These are phyloP conservation scores for Aspergillus quadrilineatus DNA, from an alignment of 2,329 filamentous ascomycete species.

Conservation along the genomic window DNA sequence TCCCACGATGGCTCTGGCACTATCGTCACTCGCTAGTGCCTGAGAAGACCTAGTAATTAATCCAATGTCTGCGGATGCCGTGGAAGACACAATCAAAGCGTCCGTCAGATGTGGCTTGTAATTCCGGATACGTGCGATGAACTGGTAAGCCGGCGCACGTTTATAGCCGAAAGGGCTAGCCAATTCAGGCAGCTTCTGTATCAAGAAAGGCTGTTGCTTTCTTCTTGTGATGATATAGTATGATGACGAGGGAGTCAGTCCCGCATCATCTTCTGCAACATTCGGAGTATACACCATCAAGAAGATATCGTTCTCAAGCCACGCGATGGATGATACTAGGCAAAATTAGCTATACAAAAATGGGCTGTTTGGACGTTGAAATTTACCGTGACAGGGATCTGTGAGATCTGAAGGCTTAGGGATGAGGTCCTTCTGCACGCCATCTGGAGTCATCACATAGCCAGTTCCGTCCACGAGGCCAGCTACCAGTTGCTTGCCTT, in stretches of 20 bases:
- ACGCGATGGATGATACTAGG: slow-evolving; percentile 72
- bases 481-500: slow-evolving; percentile 88
- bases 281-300: slow-evolving; percentile 73
- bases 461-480: slow-evolving; percentile 78
- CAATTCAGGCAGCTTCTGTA: slow-evolving; percentile 73
- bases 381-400: slow-evolving; percentile 65
- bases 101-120: slow-evolving; percentile 81
- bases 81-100: slow-evolving; percentile 77
- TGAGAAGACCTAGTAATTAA: slow-evolving; percentile 72
- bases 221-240: slow-evolving; percentile 78
- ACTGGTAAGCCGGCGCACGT: slow-evolving; percentile 70
- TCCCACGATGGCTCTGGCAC: slow-evolving; percentile 60
- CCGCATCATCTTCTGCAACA: slow-evolving; percentile 54
- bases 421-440: slow-evolving; percentile 72
- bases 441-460: slow-evolving; percentile 79
- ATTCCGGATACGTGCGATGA: slow-evolving; percentile 71
- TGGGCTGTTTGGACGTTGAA: not conserved
- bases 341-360: slow-evolving; percentile 19
- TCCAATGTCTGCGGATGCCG: slow-evolving; percentile 74
- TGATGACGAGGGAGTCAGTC: slow-evolving; percentile 59
- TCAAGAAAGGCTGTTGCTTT: slow-evolving; percentile 62
- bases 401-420: slow-evolving; percentile 70
- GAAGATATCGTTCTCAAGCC: slow-evolving; percentile 87
- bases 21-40: slow-evolving; percentile 62
- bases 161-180: slow-evolving; percentile 69